Conservation (phyloP, 441 rosid species). For the Eruca vesicaria region DNA sequence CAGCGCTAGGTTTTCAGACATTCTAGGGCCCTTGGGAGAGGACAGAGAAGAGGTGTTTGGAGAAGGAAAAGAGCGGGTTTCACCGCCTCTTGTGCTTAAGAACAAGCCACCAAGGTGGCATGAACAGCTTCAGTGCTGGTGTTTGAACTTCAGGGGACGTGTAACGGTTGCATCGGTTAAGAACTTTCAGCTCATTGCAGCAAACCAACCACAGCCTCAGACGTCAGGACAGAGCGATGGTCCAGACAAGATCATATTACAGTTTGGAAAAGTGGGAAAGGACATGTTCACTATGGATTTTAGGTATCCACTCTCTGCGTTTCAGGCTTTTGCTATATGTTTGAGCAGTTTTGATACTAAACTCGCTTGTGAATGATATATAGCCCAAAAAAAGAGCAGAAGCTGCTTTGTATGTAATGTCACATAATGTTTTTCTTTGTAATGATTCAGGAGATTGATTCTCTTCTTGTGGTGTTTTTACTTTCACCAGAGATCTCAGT, state of each 20-base stretch:
- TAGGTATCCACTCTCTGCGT: slow-evolving; percentile 87
- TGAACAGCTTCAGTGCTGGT: slow-evolving; percentile 97
- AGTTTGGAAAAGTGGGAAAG: slow-evolving; percentile 93
- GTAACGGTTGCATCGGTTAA: slow-evolving; percentile 95
- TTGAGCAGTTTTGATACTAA: slow-evolving; percentile 98
- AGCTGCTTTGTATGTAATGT: slow-evolving; percentile 26
- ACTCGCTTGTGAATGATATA: slow-evolving; percentile 87
- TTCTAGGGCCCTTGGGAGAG: slow-evolving; percentile 55
- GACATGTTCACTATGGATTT: slow-evolving; percentile 99
- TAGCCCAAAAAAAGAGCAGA: neutral
- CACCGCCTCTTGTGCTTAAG: slow-evolving; percentile 59
- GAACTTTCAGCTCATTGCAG: slow-evolving; percentile 93
- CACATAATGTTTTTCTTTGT: neutral
- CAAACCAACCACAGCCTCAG: slow-evolving; percentile 48
- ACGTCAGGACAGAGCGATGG: slow-evolving; percentile 58
- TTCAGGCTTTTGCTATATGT: slow-evolving; percentile 95
- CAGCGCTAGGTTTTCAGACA: slow-evolving; percentile 81
- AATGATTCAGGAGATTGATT: slow-evolving; percentile 13
- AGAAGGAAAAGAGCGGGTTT: slow-evolving; percentile 57
- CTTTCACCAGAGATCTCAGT: slow-evolving; percentile 23
- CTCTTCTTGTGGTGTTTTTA: slow-evolving; percentile 34
- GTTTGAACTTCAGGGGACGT: slow-evolving; percentile 91
- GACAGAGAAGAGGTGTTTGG: slow-evolving; percentile 49
- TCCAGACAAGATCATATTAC: slow-evolving; percentile 85
- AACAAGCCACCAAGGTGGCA: slow-evolving; percentile 98